phyloP scores from a whole-genome alignment of 345 rosid species.

The Eucalyptus victrix region DNA sequence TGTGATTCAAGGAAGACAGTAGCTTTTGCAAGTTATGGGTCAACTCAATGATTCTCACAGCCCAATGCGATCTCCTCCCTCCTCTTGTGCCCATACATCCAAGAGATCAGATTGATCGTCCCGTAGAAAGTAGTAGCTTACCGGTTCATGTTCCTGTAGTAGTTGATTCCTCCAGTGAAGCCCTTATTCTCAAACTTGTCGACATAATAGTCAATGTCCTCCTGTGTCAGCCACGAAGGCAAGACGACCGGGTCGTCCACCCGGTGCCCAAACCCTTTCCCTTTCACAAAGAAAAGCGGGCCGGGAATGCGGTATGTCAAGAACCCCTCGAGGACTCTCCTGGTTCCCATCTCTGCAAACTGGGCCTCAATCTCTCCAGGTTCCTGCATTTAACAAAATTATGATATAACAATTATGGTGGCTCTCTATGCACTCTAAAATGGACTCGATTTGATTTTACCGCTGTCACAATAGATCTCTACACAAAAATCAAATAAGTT shows the following conservation, averaged over 20 bases:
- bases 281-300: conserved; percentile 42
- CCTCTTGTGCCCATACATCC: not conserved
- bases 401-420: not conserved
- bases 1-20: not conserved
- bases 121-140: not conserved
- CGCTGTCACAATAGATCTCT: not conserved
- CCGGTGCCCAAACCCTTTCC: conserved; percentile 22
- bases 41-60: not conserved
- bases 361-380: conserved; percentile 59
- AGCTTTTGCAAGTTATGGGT: not conserved
- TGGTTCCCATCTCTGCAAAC: conserved; percentile 32
- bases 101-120: not conserved
- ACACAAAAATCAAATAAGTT: not conserved
- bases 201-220: conserved; percentile 32
- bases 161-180: conserved; percentile 77
- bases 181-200: conserved; percentile 41
- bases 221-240: conserved; percentile 66
- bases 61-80: not conserved
- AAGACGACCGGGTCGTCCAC: conserved; percentile 10
- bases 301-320: conserved; percentile 34
- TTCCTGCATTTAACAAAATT: conserved; percentile 11
- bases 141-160: conserved; percentile 60
- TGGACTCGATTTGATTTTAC: not conserved
- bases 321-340: conserved; percentile 33
- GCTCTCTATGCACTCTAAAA: not conserved